A percentile compares a stretch with the other conserved stretches of the same genome.
These are phyloP conservation scores for Fusarium albidum DNA, from an alignment of 2,329 filamentous ascomycete genomes.

Conservation along the genomic window DNA sequence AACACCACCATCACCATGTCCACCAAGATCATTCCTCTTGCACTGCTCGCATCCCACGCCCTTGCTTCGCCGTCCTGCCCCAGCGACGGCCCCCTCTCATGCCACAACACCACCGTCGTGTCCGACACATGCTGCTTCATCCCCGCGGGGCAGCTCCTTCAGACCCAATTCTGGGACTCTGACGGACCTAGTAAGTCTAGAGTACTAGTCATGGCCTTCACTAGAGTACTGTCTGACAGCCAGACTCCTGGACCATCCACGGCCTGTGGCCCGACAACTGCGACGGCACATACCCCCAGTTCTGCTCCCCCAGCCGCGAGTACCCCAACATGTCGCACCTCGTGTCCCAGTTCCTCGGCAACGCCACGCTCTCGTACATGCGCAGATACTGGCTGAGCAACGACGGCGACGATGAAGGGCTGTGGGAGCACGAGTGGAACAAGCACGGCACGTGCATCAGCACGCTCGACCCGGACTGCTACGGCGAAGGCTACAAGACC, in stretches of 20 bases:
- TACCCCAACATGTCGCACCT: constrained; percentile 74
- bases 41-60: constrained; percentile 9
- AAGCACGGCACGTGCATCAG: constrained; percentile 80
- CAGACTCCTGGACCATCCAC: constrained; percentile 79
- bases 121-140: constrained; percentile 76
- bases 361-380: constrained; percentile 71
- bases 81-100: constrained; percentile 46
- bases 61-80: constrained; percentile 30
- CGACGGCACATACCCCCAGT: constrained; percentile 73
- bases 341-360: constrained; percentile 60
- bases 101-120: constrained; percentile 68
- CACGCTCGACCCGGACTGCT: constrained; percentile 74
- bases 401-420: constrained; percentile 66
- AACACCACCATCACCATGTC: no score
- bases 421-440: constrained; percentile 80
- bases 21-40: constrained; percentile 24
- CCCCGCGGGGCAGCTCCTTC: constrained; percentile 74
- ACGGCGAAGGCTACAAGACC: constrained; percentile 64
- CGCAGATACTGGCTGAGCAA: constrained; percentile 76
- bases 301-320: constrained; percentile 68
- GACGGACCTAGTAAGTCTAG: constrained; percentile 52
- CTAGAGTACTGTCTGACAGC: no score
- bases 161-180: constrained; percentile 85
- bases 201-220: background rate
- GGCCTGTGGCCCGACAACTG: constrained; percentile 74